Base-by-base conservation (phyloP, 495 filamentous ascomycete genomes). In the Penicillium odoratum region DNA sequence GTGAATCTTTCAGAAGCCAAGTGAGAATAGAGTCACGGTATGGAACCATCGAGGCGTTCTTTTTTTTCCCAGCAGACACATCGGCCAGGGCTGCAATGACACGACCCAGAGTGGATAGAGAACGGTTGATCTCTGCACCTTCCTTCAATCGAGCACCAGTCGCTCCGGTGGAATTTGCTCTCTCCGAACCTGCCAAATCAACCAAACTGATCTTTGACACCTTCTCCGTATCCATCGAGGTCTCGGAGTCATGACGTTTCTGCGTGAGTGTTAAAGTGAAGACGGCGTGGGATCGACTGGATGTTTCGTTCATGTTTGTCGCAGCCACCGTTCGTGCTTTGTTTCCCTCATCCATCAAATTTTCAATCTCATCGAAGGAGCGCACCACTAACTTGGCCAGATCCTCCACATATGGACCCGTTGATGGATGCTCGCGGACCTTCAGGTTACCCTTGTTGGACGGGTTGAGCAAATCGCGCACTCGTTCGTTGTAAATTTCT, bases 301-400 rank as follows among this genome's bases (percentile, higher is more conserved):
- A 97, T 3, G 95, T 98, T 76, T 98, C 94, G 79, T 99, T 99
- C 94, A 98, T 98, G 80, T 97, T 99, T 38, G 95, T 99, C 5
- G 95, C 95, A 4, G 95, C 95, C 38, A 99, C 95, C 18, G 95
- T 99, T 78, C 95, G 81, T 7, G 95, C 95, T 71, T 98, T 98
- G 76, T 98, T 98, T 62, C 95, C 95, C 74, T 98, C 94, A 73
- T 98, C 95, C 95, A 99, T 98, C 65, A 99, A 78, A 66, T 96
- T 85, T 66, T 98, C 94, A 64, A 98, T 98, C 70, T 98, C 94
- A 47, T 86, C 81, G 69, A 98, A 98, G 21, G 91, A 93, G 52
- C 91, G 85, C n/a, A 99, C 94, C n/a, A 95, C 92, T 40, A 99
- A 74, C 65, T 97, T 99, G 45, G 94, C 93, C 62, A 99, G 78